Evolutionary conservation across 2,329 filamentous ascomycete species (phyloP).

Genomic region (Cladorrhinum sp.): DNA sequence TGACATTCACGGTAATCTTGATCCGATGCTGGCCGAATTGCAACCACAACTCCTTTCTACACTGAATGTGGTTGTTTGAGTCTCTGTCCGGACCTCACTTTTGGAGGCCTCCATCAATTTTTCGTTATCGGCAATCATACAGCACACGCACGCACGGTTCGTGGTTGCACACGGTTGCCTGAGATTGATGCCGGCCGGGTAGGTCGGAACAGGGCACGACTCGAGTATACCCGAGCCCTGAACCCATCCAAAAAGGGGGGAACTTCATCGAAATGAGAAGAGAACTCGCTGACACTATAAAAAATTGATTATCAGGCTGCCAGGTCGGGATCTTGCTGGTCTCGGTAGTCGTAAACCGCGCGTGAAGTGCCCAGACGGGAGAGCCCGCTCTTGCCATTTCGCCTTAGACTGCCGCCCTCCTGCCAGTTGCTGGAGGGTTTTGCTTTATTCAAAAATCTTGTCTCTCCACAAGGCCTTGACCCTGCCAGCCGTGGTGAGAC

Average conservation of each 20-base stretch:
- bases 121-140: background rate
- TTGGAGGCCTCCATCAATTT: slow-evolving; percentile 4
- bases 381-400: slow-evolving; percentile 9
- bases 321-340: background rate
- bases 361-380: slow-evolving; percentile 14
- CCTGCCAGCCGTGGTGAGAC: background rate
- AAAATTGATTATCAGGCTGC: background rate
- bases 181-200: background rate
- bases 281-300: background rate
- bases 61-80: background rate
- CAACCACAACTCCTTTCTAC: background rate
- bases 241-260: too few species aligned
- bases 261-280: too few species aligned
- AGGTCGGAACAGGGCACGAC: background rate
- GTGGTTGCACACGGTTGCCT: background rate
- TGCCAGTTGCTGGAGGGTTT: too few species aligned
- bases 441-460: too few species aligned
- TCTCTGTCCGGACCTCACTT: background rate
- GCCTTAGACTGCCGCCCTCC: too few species aligned
- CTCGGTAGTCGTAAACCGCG: background rate
- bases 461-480: background rate
- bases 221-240: background rate
- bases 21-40: slow-evolving; percentile 21
- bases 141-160: background rate
- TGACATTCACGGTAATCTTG: background rate